A percentile compares a stretch with the other conserved stretches of the same genome.
phyloP scores from a whole-genome alignment of 2,329 filamentous ascomycete genomes.

The Ophiostoma sp. region DNA sequence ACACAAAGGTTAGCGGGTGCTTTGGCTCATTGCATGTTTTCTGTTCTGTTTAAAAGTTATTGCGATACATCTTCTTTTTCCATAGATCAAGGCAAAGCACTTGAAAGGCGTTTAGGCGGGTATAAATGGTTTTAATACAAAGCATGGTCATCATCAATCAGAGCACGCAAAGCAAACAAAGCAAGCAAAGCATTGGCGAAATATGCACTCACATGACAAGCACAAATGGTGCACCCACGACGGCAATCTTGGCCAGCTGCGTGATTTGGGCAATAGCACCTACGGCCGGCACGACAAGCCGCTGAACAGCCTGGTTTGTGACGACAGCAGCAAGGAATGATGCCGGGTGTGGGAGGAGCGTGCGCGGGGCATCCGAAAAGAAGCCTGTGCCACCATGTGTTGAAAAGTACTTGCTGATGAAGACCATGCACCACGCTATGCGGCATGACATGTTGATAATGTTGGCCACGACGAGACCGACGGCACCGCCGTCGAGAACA shows the following conservation, averaged over 20 bases:
- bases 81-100: constrained; percentile 14
- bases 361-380: constrained; percentile 37
- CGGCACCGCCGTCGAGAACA: constrained; percentile 65
- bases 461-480: constrained; percentile 80
- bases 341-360: constrained; percentile 41
- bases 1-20: constrained; percentile 18
- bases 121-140: constrained; percentile 10
- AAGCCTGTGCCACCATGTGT: constrained; percentile 36
- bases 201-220: constrained; percentile 53
- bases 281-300: constrained; percentile 29
- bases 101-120: constrained; percentile 17
- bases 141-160: constrained; percentile 17
- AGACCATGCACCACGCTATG: constrained; percentile 72
- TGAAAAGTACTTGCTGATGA: constrained; percentile 62
- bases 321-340: constrained; percentile 43
- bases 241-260: constrained; percentile 46
- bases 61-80: constrained; percentile 9
- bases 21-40: not conserved
- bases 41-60: constrained; percentile 11
- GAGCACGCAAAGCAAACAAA: not conserved
- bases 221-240: constrained; percentile 48
- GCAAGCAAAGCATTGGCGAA: not conserved
- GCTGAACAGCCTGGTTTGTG: constrained; percentile 40
- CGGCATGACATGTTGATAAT: constrained; percentile 83
- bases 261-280: constrained; percentile 36